Evolutionary conservation across 2,329 filamentous ascomycete genomes (phyloP), one percentile per base, ranked within the genome.

Genomic region (Colletotrichum sp.): DNA sequence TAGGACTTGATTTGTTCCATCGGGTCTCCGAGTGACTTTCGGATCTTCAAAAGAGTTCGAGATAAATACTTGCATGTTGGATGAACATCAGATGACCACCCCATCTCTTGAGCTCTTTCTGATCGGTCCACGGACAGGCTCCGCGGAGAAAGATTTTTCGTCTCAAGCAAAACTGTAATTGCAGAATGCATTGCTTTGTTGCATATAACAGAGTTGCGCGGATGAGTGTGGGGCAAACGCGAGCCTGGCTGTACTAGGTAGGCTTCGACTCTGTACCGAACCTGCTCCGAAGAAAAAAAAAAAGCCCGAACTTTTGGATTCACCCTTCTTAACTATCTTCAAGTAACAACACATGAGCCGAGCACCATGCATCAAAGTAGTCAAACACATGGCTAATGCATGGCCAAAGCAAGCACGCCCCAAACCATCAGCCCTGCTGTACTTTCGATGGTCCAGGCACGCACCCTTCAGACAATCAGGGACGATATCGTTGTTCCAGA

Each of bases 121-220:
- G 1, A 13, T 52, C n/a, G n/a, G 44, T 4, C 44, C 2, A 22
- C 0, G 3, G 44, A 7, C 19, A n/a, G 19, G 19, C 8, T 13
- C n/a, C 44, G 44, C 44, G 44, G 44, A 52, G 44, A 52, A 15
- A 12, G 12, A 1, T 0, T 8, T 8, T 8, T 19, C 44, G 44
- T 52, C 0, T 52, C 11, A 52, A 52, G 16, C 0, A 5, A 52
- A 52, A 52, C 44, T 52, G 4, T 52, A 52, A 52, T 52, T 25
- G 0, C 12, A 52, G 0, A 6, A 52, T 6, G 16, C 3, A 13
- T 25, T 5, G 44, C 44, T 52, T 52, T 52, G 12, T 22, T 22
- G 44, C 44, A 52, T 52, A 52, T 1, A 52, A 52, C 44, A 52
- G 3, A 52, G n/a, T 52, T 52, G 44, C 12, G n/a, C n/a, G 19